These are phyloP conservation scores for Phaseolus coccineus DNA, from an alignment of 331 rosid genomes.

Conservation along the genomic window DNA sequence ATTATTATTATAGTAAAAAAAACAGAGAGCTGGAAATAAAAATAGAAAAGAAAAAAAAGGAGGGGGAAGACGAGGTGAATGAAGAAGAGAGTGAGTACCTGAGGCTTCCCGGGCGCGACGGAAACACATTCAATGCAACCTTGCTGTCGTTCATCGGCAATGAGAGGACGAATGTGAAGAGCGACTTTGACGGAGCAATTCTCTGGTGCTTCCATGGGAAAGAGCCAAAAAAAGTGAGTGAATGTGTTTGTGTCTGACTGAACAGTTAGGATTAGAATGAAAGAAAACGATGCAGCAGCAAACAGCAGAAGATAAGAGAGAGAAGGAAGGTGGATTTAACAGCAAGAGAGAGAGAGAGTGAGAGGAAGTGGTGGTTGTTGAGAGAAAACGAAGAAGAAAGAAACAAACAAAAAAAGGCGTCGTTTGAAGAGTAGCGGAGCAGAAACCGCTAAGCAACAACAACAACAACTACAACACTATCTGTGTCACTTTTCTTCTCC, in stretches of 20 bases:
- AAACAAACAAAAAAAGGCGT: slow-evolving; percentile 32
- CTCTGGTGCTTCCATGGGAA: slow-evolving; percentile 67
- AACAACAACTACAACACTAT: slow-evolving; percentile 34
- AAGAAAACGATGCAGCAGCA: slow-evolving; percentile 57
- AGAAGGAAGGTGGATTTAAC: slow-evolving; percentile 44
- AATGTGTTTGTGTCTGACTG: slow-evolving; percentile 15
- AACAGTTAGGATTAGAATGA: slow-evolving; percentile 48
- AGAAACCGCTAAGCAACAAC: slow-evolving; percentile 46
- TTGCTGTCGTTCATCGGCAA: slow-evolving; percentile 73
- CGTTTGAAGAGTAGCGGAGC: slow-evolving; percentile 48
- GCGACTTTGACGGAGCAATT: slow-evolving; percentile 83
- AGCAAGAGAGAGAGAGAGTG: slow-evolving; percentile 38
- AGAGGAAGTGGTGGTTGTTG: slow-evolving; percentile 51
- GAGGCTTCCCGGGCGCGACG: slow-evolving; percentile 65
- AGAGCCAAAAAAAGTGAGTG: not conserved
- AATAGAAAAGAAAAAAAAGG: not conserved
- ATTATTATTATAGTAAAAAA: not conserved
- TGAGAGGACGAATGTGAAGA: slow-evolving; percentile 84
- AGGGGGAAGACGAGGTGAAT: not conserved
- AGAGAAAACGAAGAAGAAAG: slow-evolving; percentile 35
- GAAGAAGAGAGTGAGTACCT: slow-evolving; percentile 55
- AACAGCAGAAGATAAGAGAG: slow-evolving; percentile 13
- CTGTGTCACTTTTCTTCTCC: slow-evolving; percentile 44
- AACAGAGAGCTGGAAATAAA: slow-evolving; percentile 18
- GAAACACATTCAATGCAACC: slow-evolving; percentile 77